phyloP scores from a whole-genome alignment of 2,329 filamentous ascomycete species.

The Fusarium sp. region DNA sequence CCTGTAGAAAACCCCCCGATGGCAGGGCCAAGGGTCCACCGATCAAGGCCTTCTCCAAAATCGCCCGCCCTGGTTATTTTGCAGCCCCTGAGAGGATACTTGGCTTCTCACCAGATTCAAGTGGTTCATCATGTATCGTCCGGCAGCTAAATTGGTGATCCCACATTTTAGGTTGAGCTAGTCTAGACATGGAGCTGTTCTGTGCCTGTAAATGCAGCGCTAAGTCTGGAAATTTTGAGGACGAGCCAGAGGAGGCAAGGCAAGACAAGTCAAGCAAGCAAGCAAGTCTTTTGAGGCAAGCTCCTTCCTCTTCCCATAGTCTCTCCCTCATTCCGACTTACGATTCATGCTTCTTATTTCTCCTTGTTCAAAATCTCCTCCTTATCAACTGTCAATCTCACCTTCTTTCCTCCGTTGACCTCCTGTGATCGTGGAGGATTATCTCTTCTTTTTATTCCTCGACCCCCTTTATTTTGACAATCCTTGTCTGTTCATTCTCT shows the following conservation, averaged over 20 bases:
- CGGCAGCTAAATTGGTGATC: slow-evolving; percentile 42
- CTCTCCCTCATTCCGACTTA: slow-evolving; percentile 30
- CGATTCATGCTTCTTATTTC: slow-evolving; percentile 22
- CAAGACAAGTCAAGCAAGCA: neutral
- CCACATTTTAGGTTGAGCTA: slow-evolving; percentile 33
- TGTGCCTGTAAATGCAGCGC: slow-evolving; percentile 2
- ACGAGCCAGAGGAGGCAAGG: neutral
- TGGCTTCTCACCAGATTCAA: neutral
- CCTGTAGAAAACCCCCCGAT: slow-evolving; percentile 17
- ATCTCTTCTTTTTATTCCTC: neutral
- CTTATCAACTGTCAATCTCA: neutral
- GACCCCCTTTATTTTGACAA: slow-evolving; percentile 35
- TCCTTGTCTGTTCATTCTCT: slow-evolving; percentile 41
- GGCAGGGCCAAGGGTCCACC: slow-evolving; percentile 19
- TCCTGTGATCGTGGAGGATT: neutral
- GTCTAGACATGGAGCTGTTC: slow-evolving; percentile 21
- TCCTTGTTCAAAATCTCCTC: neutral
- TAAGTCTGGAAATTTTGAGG: neutral
- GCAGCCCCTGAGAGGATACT: slow-evolving; percentile 34
- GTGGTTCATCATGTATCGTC: neutral
- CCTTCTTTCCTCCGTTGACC: neutral
- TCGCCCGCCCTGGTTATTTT: slow-evolving; percentile 11
- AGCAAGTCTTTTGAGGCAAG: slow-evolving; percentile 14
- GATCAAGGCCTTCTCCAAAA: slow-evolving; percentile 26
- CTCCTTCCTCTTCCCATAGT: slow-evolving; percentile 17